These are phyloP conservation scores for Ceratopteris richardii DNA, from an alignment of 75 land plant genomes.

Conservation along the genomic window DNA sequence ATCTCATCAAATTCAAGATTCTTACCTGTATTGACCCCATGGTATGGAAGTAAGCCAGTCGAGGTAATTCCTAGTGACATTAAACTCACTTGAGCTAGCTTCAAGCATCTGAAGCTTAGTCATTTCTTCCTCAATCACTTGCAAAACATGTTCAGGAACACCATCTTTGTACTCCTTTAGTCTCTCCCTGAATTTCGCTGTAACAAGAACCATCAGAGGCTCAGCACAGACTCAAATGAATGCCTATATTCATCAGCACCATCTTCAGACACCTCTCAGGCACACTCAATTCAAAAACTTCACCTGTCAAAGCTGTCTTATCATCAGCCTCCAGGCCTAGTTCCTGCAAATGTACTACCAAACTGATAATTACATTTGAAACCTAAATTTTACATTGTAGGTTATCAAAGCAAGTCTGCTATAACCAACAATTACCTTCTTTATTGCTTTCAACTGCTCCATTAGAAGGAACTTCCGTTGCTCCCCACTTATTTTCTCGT, in stretches of 20 bases:
- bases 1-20: not conserved
- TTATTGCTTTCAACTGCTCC: constrained; percentile 97
- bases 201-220: constrained; percentile 3
- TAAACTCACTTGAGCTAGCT: constrained; percentile 97
- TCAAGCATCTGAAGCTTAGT: constrained; percentile 87
- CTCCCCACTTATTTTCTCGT: constrained; percentile 96
- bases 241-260: not conserved
- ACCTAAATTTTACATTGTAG: too few relatives aligned
- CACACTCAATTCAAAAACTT: too few relatives aligned
- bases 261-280: not conserved
- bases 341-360: constrained; percentile 44
- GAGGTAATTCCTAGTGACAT: constrained; percentile 95
- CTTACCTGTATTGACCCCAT: constrained; percentile 93
- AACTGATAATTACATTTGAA: not conserved
- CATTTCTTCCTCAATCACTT: constrained; percentile 96
- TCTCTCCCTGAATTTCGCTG: constrained; percentile 95
- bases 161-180: constrained; percentile 69
- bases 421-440: constrained; percentile 55
- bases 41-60: constrained; percentile 97
- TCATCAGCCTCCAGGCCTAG: constrained; percentile 96
- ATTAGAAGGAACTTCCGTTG: constrained; percentile 89
- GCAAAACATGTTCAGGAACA: constrained; percentile 80
- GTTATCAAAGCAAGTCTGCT: not conserved
- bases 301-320: constrained; percentile 93
- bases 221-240: too few relatives aligned